Conservation (phyloP, 108 stramenopile species). For the Skeletonema costatum region DNA sequence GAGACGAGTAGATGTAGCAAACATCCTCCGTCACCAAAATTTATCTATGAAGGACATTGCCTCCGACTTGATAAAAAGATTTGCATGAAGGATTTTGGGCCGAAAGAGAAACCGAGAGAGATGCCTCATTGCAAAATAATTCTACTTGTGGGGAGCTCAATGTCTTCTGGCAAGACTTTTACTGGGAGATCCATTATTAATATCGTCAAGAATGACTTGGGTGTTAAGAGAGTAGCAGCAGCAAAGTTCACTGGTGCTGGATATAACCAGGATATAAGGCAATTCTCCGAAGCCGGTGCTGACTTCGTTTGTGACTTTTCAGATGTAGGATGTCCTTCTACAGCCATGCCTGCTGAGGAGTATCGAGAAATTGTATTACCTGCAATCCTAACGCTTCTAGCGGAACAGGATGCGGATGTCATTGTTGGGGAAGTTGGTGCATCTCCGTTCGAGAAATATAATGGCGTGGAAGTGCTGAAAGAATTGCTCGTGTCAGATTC, state of each 20-base stretch:
- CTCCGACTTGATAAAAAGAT: background rate
- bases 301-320: conserved; percentile 5
- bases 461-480: conserved; percentile 1
- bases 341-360: conserved; percentile 1
- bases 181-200: conserved; percentile 3
- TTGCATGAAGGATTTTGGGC: conserved; percentile 8
- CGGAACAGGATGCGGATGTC: background rate
- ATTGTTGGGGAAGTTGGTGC: conserved; percentile 12
- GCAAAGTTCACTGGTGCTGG: conserved; percentile 11
- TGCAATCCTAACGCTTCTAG: background rate
- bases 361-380: background rate
- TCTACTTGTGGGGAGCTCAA: conserved; percentile 7
- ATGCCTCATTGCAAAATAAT: conserved; percentile 4
- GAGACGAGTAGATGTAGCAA: background rate
- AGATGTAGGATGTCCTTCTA: conserved; percentile 8
- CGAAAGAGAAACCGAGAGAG: background rate
- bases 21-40: background rate
- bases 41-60: background rate
- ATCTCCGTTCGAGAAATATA: conserved; percentile 10
- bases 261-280: background rate
- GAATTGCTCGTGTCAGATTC: background rate
- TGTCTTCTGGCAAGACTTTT: conserved; percentile 9
- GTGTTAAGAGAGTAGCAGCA: background rate
- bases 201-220: conserved; percentile 9
- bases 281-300: conserved; percentile 3